phyloP scores from a whole-genome alignment of 768 basidiomycete species.

The Termitomyces sp. region DNA sequence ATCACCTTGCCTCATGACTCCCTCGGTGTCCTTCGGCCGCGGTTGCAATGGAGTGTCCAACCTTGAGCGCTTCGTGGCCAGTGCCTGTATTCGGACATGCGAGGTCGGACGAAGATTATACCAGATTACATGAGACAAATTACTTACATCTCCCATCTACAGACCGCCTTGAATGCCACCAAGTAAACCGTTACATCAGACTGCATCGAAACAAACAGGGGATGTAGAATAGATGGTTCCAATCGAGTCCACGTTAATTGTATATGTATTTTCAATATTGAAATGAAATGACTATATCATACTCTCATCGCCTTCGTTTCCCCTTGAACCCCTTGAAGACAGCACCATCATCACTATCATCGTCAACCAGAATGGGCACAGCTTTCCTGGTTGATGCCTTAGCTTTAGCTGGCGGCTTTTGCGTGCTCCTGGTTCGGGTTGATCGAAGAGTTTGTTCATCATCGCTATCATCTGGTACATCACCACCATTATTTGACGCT shows the following conservation, averaged over 20 bases:
- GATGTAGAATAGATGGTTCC: not conserved
- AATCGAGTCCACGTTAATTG: not conserved
- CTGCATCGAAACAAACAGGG: not conserved
- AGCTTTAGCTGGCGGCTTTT: constrained; percentile 24
- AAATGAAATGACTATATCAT: not conserved
- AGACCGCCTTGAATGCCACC: not conserved
- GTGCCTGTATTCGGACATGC: too few relatives aligned
- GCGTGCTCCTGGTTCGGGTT: constrained; percentile 20
- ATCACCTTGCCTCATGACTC: not conserved
- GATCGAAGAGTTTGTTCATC: constrained; percentile 29
- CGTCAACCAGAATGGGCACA: constrained; percentile 45
- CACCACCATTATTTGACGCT: constrained; percentile 22
- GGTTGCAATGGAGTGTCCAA: too few relatives aligned
- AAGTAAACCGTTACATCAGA: not conserved
- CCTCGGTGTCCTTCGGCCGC: not conserved
- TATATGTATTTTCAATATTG: not conserved
- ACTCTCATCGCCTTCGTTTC: constrained; percentile 15
- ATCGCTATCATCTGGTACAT: constrained; percentile 17
- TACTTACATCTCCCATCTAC: too few relatives aligned
- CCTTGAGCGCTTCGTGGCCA: too few relatives aligned
- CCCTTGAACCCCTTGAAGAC: constrained; percentile 64
- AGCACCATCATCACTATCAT: constrained; percentile 70
- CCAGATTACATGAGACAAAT: too few relatives aligned
- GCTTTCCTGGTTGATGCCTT: constrained; percentile 25
- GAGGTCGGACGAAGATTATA: too few relatives aligned